Evolutionary conservation across 371 early-diverging fungal species (phyloP).

Genomic region (Mortierella sp.): DNA sequence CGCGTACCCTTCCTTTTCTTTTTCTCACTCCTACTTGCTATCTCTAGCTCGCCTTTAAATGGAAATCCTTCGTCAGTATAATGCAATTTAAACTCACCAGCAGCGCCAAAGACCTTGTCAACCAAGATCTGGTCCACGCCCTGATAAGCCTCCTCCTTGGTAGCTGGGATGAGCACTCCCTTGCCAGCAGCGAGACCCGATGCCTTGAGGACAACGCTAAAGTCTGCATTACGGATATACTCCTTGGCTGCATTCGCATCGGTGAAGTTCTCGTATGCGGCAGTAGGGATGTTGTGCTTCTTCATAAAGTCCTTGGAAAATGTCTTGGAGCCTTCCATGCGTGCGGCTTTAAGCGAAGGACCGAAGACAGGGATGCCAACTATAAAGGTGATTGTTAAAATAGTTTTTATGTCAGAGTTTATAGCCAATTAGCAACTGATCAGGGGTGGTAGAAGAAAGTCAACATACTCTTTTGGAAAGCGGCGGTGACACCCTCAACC

Average conservation of each 20-base stretch:
- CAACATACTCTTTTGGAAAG: slow-evolving; percentile 82
- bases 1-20: too few species aligned
- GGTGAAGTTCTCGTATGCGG: slow-evolving; percentile 92
- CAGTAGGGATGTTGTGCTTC: slow-evolving; percentile 95
- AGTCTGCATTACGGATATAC: slow-evolving; percentile 82
- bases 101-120: slow-evolving; percentile 88
- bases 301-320: slow-evolving; percentile 98
- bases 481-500: slow-evolving; percentile 90
- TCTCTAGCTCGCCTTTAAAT: not conserved
- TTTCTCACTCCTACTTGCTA: not conserved
- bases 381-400: slow-evolving; percentile 20
- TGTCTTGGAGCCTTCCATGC: slow-evolving; percentile 97
- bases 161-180: slow-evolving; percentile 93
- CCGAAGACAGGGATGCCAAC: slow-evolving; percentile 97
- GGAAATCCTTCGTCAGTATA: not conserved
- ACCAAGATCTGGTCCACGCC: slow-evolving; percentile 92
- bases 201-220: slow-evolving; percentile 72
- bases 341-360: slow-evolving; percentile 91
- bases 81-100: slow-evolving; percentile 65
- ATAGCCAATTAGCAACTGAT: not conserved
- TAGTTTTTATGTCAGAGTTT: not conserved
- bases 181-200: slow-evolving; percentile 98
- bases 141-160: slow-evolving; percentile 88
- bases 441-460: not conserved
- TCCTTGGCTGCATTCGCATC: slow-evolving; percentile 83